Evolutionary conservation across 2,329 filamentous ascomycete genomes (phyloP).

Genomic region (Epichloe festucae): DNA sequence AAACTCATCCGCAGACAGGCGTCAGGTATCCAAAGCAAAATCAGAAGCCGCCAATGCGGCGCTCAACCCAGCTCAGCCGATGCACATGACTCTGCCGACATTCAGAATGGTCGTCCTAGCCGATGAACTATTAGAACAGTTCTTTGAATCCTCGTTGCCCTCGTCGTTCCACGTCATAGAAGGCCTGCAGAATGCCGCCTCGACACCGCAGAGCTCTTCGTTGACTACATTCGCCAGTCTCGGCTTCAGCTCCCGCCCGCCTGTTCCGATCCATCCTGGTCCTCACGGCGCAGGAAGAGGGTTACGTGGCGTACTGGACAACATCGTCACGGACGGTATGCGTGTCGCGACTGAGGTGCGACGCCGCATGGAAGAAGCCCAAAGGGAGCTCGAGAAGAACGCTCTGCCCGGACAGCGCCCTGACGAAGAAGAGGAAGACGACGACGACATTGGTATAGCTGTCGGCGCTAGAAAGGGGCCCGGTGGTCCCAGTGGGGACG

Average conservation of each 20-base stretch:
- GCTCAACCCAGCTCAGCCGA: conserved; percentile 80
- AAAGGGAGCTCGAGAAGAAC: conserved; percentile 79
- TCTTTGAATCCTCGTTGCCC: conserved; percentile 93
- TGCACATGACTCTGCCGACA: conserved; percentile 91
- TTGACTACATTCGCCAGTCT: conserved; percentile 78
- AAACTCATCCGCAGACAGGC: conserved; percentile 25
- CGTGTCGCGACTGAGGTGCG: conserved; percentile 86
- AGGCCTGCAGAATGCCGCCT: conserved; percentile 26
- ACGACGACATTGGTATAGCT: conserved; percentile 36
- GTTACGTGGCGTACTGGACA: conserved; percentile 84
- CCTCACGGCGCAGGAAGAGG: conserved; percentile 49
- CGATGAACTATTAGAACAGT: conserved; percentile 88
- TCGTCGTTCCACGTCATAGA: conserved; percentile 83
- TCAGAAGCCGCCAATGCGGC: conserved; percentile 76
- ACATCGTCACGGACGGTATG: conserved; percentile 96
- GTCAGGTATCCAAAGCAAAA: conserved; percentile 47
- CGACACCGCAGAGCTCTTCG: conserved; percentile 36
- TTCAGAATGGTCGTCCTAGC: conserved; percentile 98
- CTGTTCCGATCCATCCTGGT: conserved; percentile 25
- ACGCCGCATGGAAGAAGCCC: conserved; percentile 88
- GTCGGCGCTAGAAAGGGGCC: conserved; percentile 25
- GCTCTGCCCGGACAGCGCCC: conserved; percentile 50
- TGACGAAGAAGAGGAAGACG: conserved; percentile 61
- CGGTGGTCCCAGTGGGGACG: conserved; percentile 33
- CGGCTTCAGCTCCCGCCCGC: conserved; percentile 35